Percentiles rank a stretch among this genome's conserved stretches.
Conservation (phyloP, 495 filamentous ascomycete species). For the Aspergillus sclerotioniger region DNA sequence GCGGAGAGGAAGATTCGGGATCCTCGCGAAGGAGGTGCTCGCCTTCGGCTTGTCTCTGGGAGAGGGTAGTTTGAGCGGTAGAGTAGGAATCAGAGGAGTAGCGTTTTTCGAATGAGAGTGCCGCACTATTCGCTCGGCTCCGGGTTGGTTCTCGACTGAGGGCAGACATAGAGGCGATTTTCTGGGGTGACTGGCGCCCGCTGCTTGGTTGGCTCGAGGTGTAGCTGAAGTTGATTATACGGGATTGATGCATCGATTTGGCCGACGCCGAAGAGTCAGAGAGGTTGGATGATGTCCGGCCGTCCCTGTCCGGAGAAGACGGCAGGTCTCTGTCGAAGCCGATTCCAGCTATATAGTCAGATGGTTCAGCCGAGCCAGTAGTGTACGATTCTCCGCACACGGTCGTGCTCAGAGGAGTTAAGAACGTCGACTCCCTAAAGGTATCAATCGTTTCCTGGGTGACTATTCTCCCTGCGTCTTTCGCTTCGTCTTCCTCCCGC, state of each 20-base stretch:
- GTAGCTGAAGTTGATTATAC: slow-evolving; percentile 14
- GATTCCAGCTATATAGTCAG: not conserved
- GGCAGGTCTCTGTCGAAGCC: not conserved
- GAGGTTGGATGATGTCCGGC: slow-evolving; percentile 57
- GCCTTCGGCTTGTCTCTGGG: slow-evolving; percentile 62
- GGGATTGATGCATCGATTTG: slow-evolving; percentile 12
- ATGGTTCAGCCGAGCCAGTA: not conserved
- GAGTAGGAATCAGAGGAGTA: slow-evolving; percentile 60
- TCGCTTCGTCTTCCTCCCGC: slow-evolving; percentile 61
- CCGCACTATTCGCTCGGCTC: slow-evolving; percentile 26
- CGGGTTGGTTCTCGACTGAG: slow-evolving; percentile 24
- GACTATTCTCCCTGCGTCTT: slow-evolving; percentile 13
- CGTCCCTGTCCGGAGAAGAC: slow-evolving; percentile 39
- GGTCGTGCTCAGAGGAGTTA: slow-evolving; percentile 29
- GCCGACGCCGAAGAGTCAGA: slow-evolving; percentile 42
- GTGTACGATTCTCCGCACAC: slow-evolving; percentile 19
- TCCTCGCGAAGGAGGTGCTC: slow-evolving; percentile 53
- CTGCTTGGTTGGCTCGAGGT: slow-evolving; percentile 26
- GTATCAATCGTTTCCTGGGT: slow-evolving; percentile 28
- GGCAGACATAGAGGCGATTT: slow-evolving; percentile 20
- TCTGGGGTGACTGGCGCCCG: slow-evolving; percentile 28
- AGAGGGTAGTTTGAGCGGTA: slow-evolving; percentile 63
- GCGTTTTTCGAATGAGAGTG: slow-evolving; percentile 34
- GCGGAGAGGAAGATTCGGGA: slow-evolving; percentile 10
- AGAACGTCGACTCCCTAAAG: slow-evolving; percentile 26